A percentile compares a stretch with the other conserved stretches of the same genome.
phyloP scores from a whole-genome alignment of 2,329 filamentous ascomycete species.

The Hymenoscyphus fructigenus region DNA sequence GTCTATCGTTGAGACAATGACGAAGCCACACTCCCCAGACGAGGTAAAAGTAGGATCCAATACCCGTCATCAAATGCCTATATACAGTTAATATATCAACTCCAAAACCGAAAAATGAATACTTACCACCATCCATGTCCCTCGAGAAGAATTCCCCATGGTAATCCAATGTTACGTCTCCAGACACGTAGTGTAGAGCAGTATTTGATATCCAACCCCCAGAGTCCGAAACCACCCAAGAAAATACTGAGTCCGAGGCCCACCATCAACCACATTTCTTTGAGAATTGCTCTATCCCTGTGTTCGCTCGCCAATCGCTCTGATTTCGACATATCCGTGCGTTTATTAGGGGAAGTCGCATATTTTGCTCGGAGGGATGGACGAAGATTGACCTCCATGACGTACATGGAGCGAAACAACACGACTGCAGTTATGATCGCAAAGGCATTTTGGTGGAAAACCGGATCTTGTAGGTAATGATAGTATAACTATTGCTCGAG shows the following conservation, averaged over 20 bases:
- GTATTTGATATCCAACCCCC: constrained; percentile 65
- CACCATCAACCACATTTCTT: constrained; percentile 69
- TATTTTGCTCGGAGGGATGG: constrained; percentile 47
- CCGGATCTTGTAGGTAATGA: constrained; percentile 70
- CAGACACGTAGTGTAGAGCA: constrained; percentile 48
- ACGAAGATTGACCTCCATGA: constrained; percentile 66
- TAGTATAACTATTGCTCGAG: constrained; percentile 53
- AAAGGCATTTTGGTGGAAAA: constrained; percentile 72
- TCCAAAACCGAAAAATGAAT: neutral
- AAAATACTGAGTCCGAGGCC: constrained; percentile 60
- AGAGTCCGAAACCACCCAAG: constrained; percentile 65
- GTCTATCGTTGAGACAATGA: constrained; percentile 64
- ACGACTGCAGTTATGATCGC: constrained; percentile 61
- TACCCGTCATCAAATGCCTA: constrained; percentile 69
- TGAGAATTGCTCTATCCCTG: constrained; percentile 57
- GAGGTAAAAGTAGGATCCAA: constrained; percentile 70
- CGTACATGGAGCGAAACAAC: constrained; percentile 56
- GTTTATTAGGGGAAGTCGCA: constrained; percentile 40
- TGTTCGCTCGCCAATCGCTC: constrained; percentile 51
- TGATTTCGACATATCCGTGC: constrained; percentile 58
- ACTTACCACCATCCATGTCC: constrained; percentile 71
- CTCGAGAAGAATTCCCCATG: constrained; percentile 71
- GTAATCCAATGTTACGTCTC: constrained; percentile 63
- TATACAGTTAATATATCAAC: constrained; percentile 9
- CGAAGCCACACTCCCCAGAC: constrained; percentile 71